phyloP scores from a whole-genome alignment of 2,329 filamentous ascomycete species.

The Calonectria pseudoturangicola region DNA sequence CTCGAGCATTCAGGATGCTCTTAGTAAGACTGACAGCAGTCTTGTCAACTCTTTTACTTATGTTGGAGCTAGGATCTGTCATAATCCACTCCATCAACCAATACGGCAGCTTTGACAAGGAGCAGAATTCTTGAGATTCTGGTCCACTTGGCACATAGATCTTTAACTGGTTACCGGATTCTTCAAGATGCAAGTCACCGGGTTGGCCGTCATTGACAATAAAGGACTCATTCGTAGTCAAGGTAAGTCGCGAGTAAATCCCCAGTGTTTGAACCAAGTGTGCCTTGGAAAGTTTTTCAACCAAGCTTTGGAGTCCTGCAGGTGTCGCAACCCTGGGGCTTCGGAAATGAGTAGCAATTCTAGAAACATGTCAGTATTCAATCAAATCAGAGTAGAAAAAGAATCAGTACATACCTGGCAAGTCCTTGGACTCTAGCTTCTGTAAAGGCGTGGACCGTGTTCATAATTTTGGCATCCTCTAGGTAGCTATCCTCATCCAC shows the following conservation, averaged over 20 bases:
- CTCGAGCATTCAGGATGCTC: constrained; percentile 41
- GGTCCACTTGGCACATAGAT: constrained; percentile 45
- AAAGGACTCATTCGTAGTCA: constrained; percentile 22
- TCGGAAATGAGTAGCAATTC: constrained; percentile 47
- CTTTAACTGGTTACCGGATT: constrained; percentile 42
- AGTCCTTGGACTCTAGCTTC: constrained; percentile 35
- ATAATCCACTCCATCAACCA: constrained; percentile 52
- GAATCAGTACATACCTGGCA: constrained; percentile 41
- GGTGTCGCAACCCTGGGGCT: constrained; percentile 46
- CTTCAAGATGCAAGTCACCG: constrained; percentile 30
- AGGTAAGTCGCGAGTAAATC: neutral
- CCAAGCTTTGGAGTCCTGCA: constrained; percentile 41
- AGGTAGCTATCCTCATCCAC: constrained; percentile 39
- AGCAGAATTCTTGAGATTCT: constrained; percentile 48
- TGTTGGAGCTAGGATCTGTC: constrained; percentile 44
- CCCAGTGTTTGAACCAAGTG: constrained; percentile 14
- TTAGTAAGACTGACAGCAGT: constrained; percentile 44
- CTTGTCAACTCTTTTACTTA: constrained; percentile 38
- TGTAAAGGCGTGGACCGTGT: constrained; percentile 43
- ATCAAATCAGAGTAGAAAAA: fast-evolving
- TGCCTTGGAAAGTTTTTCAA: constrained; percentile 3
- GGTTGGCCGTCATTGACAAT: constrained; percentile 26
- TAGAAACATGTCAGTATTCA: constrained; percentile 32
- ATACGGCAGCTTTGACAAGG: constrained; percentile 45
- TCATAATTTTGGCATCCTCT: constrained; percentile 37